phyloP scores from a whole-genome alignment of 495 filamentous ascomycete genomes.

The Podospora australis region DNA sequence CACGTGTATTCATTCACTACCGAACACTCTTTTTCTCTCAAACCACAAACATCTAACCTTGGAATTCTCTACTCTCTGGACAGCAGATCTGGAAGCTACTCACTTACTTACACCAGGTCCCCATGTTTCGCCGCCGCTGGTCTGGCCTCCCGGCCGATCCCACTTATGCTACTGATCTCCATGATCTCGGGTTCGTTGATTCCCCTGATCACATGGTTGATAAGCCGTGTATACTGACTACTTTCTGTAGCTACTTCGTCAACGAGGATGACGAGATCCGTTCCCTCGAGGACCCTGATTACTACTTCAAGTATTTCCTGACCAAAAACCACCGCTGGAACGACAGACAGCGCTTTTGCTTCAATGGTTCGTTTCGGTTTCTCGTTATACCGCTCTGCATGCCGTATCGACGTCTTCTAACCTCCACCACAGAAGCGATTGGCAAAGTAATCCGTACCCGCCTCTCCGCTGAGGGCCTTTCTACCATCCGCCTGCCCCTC shows the following conservation, averaged over 20 bases:
- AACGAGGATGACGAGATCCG: slow-evolving; percentile 67
- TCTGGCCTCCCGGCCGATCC: slow-evolving; percentile 65
- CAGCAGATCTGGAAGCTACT: too few species aligned
- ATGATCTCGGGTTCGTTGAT: slow-evolving; percentile 58
- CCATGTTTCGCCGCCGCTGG: slow-evolving; percentile 64
- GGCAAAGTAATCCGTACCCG: slow-evolving; percentile 54
- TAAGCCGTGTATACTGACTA: too few species aligned
- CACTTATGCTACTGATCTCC: slow-evolving; percentile 53
- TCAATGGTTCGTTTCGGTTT: slow-evolving; percentile 51
- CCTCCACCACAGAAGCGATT: slow-evolving; percentile 48
- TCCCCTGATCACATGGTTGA: neutral
- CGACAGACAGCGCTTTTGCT: slow-evolving; percentile 58
- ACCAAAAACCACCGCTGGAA: slow-evolving; percentile 67
- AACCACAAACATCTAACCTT: too few species aligned
- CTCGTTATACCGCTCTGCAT: neutral
- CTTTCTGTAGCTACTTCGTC: slow-evolving; percentile 55
- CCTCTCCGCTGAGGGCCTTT: slow-evolving; percentile 51
- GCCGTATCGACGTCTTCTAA: too few species aligned
- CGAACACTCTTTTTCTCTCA: too few species aligned
- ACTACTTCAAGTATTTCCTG: slow-evolving; percentile 66
- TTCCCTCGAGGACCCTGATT: slow-evolving; percentile 54
- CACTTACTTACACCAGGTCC: slow-evolving; percentile 6
- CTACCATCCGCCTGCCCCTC: slow-evolving; percentile 54
- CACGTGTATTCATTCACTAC: too few species aligned
- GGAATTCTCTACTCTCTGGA: too few species aligned